Evolutionary conservation across 352 stramenopile species (phyloP).

Genomic region (Globisporangium paddicum): DNA sequence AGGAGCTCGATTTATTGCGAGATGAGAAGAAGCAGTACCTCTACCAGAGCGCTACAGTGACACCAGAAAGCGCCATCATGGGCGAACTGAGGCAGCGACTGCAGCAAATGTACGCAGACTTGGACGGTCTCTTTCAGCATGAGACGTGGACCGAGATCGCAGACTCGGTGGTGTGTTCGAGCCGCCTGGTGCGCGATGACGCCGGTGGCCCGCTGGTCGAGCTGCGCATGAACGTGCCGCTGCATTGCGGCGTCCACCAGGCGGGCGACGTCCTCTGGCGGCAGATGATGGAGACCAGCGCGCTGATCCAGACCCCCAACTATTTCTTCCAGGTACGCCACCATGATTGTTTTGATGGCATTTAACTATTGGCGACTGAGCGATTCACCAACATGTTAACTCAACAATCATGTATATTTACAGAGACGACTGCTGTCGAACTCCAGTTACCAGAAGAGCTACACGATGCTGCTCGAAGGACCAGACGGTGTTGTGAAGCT

Average conservation of each 20-base stretch:
- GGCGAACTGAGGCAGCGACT: not conserved
- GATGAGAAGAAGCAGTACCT: slow-evolving; percentile 4
- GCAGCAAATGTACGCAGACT: not conserved
- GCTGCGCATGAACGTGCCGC: slow-evolving; percentile 14
- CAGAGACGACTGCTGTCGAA: not conserved
- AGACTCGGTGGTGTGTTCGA: not conserved
- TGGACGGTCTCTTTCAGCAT: not conserved
- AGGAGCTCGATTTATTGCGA: not conserved
- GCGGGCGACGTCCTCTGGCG: not conserved
- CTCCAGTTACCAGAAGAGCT: slow-evolving; percentile 8
- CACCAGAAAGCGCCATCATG: not conserved
- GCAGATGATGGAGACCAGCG: not conserved
- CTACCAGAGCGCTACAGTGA: not conserved
- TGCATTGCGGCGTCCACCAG: not conserved
- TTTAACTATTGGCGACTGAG: no score
- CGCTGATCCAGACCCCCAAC: slow-evolving; percentile 14
- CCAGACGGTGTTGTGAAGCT: not conserved
- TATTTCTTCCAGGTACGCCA: not conserved
- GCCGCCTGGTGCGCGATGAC: not conserved
- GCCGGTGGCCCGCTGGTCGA: not conserved
- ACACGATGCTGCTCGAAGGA: not conserved
- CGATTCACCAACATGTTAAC: no score
- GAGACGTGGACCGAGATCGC: not conserved
- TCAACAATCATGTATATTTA: no score
- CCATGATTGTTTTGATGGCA: no score